Percentiles rank a stretch among this genome's conserved stretches.
Evolutionary conservation across 768 basidiomycete species (phyloP).

Genomic region (Tylopilus balloui): DNA sequence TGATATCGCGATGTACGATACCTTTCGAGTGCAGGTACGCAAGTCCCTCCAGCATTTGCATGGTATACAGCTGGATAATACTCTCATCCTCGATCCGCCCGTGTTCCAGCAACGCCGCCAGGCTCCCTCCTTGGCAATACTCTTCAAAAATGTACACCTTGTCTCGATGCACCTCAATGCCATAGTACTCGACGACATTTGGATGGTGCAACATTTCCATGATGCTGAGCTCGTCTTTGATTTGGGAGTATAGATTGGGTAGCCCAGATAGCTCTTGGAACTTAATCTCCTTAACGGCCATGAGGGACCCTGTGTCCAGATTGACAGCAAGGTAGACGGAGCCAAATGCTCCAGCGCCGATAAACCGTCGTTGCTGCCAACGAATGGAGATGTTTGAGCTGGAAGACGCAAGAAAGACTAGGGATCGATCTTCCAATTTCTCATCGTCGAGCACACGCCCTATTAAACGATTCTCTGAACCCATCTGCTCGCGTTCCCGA

Average conservation of each 20-base stretch:
- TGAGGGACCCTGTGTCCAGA: conserved; percentile 89
- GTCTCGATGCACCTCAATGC: conserved; percentile 97
- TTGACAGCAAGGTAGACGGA: conserved; percentile 99
- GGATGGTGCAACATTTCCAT: conserved; percentile 99
- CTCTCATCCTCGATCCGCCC: conserved; percentile 96
- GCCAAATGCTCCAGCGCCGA: conserved; percentile 97
- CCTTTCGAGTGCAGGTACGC: conserved; percentile 90
- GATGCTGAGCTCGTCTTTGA: conserved; percentile 92
- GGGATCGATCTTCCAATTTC: conserved; percentile 87
- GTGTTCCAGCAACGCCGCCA: conserved; percentile 84
- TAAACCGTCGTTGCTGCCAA: conserved; percentile 98
- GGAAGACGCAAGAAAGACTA: conserved; percentile 94
- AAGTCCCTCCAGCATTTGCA: conserved; percentile 95
- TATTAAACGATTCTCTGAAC: conserved; percentile 67
- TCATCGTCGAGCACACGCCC: conserved; percentile 94
- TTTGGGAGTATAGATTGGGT: conserved; percentile 85
- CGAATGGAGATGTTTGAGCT: conserved; percentile 91
- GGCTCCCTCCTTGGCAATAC: conserved; percentile 93
- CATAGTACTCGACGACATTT: conserved; percentile 98
- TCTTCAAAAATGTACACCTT: conserved; percentile 99
- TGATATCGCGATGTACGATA: conserved; percentile 95
- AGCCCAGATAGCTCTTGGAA: conserved; percentile 90
- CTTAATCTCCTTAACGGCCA: conserved; percentile 99
- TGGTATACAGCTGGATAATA: conserved; percentile 90
- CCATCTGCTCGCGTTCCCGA: conserved; percentile 51